Conservation (phyloP, 768 basidiomycete genomes). For the Tylopilus sp. region DNA sequence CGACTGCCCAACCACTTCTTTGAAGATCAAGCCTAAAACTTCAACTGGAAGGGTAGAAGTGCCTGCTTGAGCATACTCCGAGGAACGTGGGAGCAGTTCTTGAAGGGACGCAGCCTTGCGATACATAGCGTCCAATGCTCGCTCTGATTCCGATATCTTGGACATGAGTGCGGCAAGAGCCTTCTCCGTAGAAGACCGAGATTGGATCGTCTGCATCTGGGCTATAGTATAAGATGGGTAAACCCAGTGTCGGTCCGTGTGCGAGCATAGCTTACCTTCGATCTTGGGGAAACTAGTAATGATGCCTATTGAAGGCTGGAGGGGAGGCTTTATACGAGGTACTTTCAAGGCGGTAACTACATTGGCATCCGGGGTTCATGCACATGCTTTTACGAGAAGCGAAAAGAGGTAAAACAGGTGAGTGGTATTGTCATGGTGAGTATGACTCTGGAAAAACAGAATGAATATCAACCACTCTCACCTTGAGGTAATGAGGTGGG, state of each 20-base stretch:
- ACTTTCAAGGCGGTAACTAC: constrained; percentile 6
- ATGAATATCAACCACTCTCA: neutral
- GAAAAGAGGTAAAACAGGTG: neutral
- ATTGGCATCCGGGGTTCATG: neutral
- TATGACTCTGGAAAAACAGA: neutral
- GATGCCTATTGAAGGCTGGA: neutral
- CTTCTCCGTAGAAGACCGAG: constrained; percentile 4
- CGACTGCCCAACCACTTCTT: constrained; percentile 13
- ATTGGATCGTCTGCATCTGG: constrained; percentile 10
- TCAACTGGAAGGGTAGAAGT: constrained; percentile 26
- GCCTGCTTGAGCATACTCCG: neutral
- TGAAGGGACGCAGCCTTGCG: constrained; percentile 14
- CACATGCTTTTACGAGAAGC: constrained; percentile 1
- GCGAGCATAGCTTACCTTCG: constrained; percentile 10
- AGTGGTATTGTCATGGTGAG: too few species aligned
- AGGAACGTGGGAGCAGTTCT: constrained; percentile 2
- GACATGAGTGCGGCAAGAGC: constrained; percentile 20
- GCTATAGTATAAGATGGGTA: neutral
- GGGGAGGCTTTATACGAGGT: constrained; percentile 12
- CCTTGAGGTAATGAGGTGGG: neutral
- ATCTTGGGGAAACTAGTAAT: neutral
- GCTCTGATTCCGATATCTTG: constrained; percentile 18
- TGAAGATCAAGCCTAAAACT: constrained; percentile 26
- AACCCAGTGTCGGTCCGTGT: neutral
- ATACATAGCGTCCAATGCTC: constrained; percentile 18